Conservation (phyloP, 345 rosid genomes). For the Turritis glabra region DNA sequence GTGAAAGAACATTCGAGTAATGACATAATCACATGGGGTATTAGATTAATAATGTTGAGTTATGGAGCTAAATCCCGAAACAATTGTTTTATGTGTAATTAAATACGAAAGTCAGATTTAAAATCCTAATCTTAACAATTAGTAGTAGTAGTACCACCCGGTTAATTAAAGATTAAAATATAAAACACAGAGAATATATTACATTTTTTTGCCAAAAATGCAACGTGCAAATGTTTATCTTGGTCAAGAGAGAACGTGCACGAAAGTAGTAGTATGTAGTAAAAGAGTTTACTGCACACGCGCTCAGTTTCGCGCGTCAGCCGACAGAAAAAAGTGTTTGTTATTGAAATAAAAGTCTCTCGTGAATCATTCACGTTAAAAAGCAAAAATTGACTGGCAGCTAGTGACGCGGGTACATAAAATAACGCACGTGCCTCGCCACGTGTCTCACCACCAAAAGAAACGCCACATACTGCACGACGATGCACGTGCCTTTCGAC, state of each 20-base stretch:
- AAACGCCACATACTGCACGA: conserved; percentile 21
- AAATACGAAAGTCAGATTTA: neutral
- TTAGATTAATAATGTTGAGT: neutral
- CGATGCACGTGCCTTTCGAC: conserved; percentile 46
- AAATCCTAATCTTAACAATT: neutral
- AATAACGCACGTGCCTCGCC: conserved; percentile 16
- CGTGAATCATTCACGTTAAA: conserved; percentile 33
- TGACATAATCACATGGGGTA: conserved; percentile 30
- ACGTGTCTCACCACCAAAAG: conserved; percentile 26
- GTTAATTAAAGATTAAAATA: neutral
- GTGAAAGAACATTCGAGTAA: neutral
- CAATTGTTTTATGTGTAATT: neutral
- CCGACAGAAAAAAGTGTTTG: neutral
- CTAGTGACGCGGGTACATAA: conserved; percentile 24
- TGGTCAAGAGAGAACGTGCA: conserved; percentile 38
- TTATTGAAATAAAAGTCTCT: conserved; percentile 9
- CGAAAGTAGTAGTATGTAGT: conserved; percentile 2
- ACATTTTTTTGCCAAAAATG: neutral
- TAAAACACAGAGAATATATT: neutral
- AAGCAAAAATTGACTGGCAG: conserved; percentile 14
- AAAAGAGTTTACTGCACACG: neutral
- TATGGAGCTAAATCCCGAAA: neutral
- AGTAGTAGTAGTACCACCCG: conserved; percentile 8
- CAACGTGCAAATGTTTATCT: conserved; percentile 24
- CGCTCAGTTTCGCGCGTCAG: conserved; percentile 1